Conservation (phyloP, 2,329 filamentous ascomycete species). For the Scortechinia acanthostroma region DNA sequence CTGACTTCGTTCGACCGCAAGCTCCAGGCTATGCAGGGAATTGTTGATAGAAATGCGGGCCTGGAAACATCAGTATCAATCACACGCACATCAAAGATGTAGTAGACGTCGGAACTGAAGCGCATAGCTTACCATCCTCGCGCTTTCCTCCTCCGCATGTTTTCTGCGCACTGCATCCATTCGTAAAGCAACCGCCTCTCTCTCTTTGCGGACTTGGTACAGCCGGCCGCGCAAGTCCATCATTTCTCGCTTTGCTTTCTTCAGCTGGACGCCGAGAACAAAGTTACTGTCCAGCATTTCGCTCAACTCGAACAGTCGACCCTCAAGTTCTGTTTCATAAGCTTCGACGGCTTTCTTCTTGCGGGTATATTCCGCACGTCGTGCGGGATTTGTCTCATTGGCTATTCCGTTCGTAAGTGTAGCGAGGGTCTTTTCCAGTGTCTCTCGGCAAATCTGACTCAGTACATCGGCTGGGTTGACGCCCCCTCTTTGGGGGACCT, state of each 20-base stretch:
- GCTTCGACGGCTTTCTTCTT: constrained; percentile 35
- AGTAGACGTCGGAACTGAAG: background rate
- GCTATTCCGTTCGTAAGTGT: constrained; percentile 28
- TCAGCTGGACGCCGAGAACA: constrained; percentile 31
- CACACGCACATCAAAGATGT: background rate
- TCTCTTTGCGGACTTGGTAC: constrained; percentile 33
- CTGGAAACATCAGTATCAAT: constrained; percentile 10
- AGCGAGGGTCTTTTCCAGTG: constrained; percentile 31
- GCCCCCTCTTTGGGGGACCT: constrained; percentile 27
- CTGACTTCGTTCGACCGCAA: constrained; percentile 25
- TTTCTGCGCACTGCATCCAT: constrained; percentile 35
- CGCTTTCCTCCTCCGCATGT: constrained; percentile 25
- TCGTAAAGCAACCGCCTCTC: constrained; percentile 36
- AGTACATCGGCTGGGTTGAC: constrained; percentile 43
- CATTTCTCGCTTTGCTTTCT: constrained; percentile 31
- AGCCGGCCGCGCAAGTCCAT: constrained; percentile 33
- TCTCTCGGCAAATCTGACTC: constrained; percentile 37
- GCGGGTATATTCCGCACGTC: constrained; percentile 27
- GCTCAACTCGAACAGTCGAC: constrained; percentile 38
- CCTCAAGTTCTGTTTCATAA: constrained; percentile 35
- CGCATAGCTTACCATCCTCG: constrained; percentile 17
- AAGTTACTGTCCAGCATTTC: constrained; percentile 40
- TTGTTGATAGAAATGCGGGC: constrained; percentile 27
- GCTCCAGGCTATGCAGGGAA: constrained; percentile 27
- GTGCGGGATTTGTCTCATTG: constrained; percentile 24